Evolutionary conservation across 1,284 basidiomycete genomes (phyloP).

Genomic region (Puccinia coronata): DNA sequence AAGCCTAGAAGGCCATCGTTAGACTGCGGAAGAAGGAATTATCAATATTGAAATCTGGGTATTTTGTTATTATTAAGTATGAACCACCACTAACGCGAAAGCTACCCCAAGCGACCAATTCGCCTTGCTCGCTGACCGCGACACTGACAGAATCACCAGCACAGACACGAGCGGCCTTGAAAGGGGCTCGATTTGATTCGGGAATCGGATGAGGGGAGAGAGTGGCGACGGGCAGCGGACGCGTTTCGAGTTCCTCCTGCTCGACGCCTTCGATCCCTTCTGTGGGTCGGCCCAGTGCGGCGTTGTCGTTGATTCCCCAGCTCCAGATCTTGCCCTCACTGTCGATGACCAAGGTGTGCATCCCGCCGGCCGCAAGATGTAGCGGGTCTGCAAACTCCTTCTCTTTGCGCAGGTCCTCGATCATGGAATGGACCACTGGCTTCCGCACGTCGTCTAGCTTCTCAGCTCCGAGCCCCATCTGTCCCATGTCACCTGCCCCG

Average conservation of each 20-base stretch:
- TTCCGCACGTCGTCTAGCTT: slow-evolving; percentile 41
- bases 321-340: slow-evolving; percentile 71
- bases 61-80: not conserved
- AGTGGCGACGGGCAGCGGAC: slow-evolving; percentile 72
- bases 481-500: slow-evolving; percentile 46
- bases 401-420: slow-evolving; percentile 18
- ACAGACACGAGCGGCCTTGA: slow-evolving; percentile 77
- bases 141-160: slow-evolving; percentile 83
- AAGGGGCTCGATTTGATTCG: slow-evolving; percentile 62
- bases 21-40: slow-evolving; percentile 57
- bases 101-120: slow-evolving; percentile 84
- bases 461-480: slow-evolving; percentile 39
- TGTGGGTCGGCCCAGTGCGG: slow-evolving; percentile 81
- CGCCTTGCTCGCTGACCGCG: slow-evolving; percentile 74
- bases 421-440: slow-evolving; percentile 25
- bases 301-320: slow-evolving; percentile 85
- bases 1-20: slow-evolving; percentile 85
- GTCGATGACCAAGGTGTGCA: slow-evolving; percentile 81
- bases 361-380: slow-evolving; percentile 68
- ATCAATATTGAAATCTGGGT: slow-evolving; percentile 7
- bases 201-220: slow-evolving; percentile 68
- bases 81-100: slow-evolving; percentile 72
- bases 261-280: slow-evolving; percentile 71
- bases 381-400: not conserved
- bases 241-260: slow-evolving; percentile 74